Evolutionary conservation across 352 stramenopile genomes (phyloP).

Genomic region (Ochromonadaceae sp.): DNA sequence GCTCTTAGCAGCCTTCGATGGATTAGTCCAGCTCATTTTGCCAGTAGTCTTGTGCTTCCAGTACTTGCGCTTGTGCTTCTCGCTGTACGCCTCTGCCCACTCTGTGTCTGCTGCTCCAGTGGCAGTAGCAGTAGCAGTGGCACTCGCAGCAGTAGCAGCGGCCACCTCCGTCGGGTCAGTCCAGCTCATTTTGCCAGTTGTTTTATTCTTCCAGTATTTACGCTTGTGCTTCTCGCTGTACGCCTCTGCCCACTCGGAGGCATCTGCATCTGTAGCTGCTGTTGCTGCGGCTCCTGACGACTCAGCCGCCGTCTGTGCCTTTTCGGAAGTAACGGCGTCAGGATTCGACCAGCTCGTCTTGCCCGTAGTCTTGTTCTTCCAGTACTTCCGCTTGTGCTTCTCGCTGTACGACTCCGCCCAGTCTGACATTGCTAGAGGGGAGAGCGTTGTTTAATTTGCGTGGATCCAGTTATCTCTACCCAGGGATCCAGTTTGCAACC

Average conservation of each 20-base stretch:
- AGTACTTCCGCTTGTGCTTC: slow-evolving; percentile 13
- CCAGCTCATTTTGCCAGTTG: not conserved
- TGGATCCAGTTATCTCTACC: no score
- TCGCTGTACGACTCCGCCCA: slow-evolving; percentile 16
- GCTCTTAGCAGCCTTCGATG: not conserved
- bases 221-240: slow-evolving; percentile 13
- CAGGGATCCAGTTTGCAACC: no score
- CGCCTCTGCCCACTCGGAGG: slow-evolving; percentile 6
- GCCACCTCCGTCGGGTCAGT: not conserved
- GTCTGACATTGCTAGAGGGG: no score
- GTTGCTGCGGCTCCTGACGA: no score
- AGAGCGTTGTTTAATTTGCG: no score
- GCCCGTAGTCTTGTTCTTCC: slow-evolving; percentile 12
- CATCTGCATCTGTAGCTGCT: no score
- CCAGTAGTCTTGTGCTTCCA: slow-evolving; percentile 13
- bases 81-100: slow-evolving; percentile 14
- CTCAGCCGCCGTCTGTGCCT: no score
- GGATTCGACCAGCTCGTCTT: not conserved
- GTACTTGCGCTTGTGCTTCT: slow-evolving; percentile 13
- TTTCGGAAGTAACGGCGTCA: no score
- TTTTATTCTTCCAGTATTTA: slow-evolving; percentile 19
- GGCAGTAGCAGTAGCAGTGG: not conserved
- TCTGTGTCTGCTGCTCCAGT: not conserved
- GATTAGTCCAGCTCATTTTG: not conserved
- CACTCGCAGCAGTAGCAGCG: not conserved